Conservation (phyloP, 1,284 basidiomycete species). For the Sanghuangporus baumii region DNA sequence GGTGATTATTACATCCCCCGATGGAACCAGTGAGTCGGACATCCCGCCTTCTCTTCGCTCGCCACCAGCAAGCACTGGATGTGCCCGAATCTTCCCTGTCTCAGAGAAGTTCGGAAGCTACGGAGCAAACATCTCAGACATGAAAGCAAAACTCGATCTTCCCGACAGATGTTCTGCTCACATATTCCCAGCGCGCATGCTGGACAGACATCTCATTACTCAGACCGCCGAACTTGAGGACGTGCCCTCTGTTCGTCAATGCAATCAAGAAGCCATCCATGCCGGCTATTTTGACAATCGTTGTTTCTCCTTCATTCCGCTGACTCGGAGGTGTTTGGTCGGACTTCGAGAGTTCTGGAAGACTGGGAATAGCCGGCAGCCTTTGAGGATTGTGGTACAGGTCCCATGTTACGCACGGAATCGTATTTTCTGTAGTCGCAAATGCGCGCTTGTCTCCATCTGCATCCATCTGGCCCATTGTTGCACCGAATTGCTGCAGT, state of each 20-base stretch:
- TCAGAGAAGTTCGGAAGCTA: slow-evolving; percentile 69
- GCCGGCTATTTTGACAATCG: slow-evolving; percentile 74
- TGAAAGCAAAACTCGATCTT: slow-evolving; percentile 5
- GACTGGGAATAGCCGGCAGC: slow-evolving; percentile 31
- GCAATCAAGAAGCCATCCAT: slow-evolving; percentile 65
- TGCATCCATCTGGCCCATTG: slow-evolving; percentile 42
- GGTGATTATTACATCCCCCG: slow-evolving; percentile 53
- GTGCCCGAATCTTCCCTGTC: slow-evolving; percentile 39
- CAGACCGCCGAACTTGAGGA: slow-evolving; percentile 51
- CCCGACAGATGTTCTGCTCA: slow-evolving; percentile 34
- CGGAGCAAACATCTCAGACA: slow-evolving; percentile 24
- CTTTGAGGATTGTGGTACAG: slow-evolving; percentile 45
- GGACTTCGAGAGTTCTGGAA: slow-evolving; percentile 43
- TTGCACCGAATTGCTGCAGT: slow-evolving; percentile 31
- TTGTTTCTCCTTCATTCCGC: slow-evolving; percentile 32
- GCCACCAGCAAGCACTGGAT: slow-evolving; percentile 36
- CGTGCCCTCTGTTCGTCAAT: slow-evolving; percentile 73
- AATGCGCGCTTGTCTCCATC: slow-evolving; percentile 33
- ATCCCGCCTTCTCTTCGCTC: slow-evolving; percentile 19
- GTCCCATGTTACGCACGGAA: slow-evolving; percentile 59
- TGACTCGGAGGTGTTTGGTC: slow-evolving; percentile 25
- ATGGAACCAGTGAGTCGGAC: slow-evolving; percentile 30
- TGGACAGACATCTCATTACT: slow-evolving; percentile 33
- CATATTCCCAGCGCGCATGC: slow-evolving; percentile 68
- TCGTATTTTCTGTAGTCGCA: slow-evolving; percentile 33